Evolutionary conservation across 129 eudicot species (phyloP), one percentile per base, ranked within the genome.

Genomic region (Chrysanthemum seticuspe): DNA sequence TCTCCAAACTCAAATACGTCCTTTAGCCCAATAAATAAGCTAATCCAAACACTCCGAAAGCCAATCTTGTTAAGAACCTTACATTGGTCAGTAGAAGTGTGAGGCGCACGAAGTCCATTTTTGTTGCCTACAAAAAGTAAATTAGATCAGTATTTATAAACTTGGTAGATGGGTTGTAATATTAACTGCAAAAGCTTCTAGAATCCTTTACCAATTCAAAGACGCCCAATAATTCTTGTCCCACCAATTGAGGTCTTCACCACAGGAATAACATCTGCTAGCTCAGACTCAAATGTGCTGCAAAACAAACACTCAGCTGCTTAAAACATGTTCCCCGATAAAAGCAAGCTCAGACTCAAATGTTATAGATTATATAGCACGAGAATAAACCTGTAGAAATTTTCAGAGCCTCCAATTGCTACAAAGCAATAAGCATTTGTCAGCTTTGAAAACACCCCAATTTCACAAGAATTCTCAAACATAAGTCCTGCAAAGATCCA

Each of bases 361-460:
- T 21, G 21, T 60, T 51, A 13, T 5, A 54, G 4, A 9, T 54
- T 55, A 45, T 31, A 29, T 25, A 63, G 5, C 18, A 21, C 27
- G 62, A 21, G 56, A 67, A 61, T 74, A 51, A 63, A 89, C 98
- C 97, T 94, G 87, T 94, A 90, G 50, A 94, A 94, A 74, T 84
- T 94, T 76, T 94, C 97, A 31, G 98, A 94, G n/a, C 98, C 98
- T 25, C 98, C 98, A 56, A 94, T 90, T 7, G 92, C 97, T 21
- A 94, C 98, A 79, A 94, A 77, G 71, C 98, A 94, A 68, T 94
- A 94, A 5, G 97, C 97, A 78, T 94, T 94, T 60, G 98, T 94
- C 52, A 94, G 81, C 89, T 94, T 94, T 23, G 97, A 82, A 63
- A 94, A 94, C 21, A 87, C 96, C 71, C 98, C 98, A 73, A 94